Base-by-base conservation (phyloP, 2,329 filamentous ascomycete species). In the Rhinocladiella mackenziei region DNA sequence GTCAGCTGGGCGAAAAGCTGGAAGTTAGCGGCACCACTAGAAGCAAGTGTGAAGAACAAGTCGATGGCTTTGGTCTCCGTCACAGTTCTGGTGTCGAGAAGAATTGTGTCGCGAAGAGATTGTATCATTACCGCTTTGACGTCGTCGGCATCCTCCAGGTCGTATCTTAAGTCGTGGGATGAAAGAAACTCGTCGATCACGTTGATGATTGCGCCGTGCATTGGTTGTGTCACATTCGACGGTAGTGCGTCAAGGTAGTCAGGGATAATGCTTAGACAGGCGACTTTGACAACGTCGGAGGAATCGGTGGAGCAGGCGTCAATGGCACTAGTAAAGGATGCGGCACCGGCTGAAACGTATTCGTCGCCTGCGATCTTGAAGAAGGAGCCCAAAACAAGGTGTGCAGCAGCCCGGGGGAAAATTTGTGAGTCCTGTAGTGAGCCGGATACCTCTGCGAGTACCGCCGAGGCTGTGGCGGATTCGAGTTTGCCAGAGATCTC, bases 111-210 rank as follows among this genome's bases (percentile, higher is more conserved):
- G 39, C 88, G 80, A 3, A 97, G 73, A 1, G 89, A 85, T 65
- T 96, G 89, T 4, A 91, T 85, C 22, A 98, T 73, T 0, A 89
- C 91, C 10, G 94, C 86, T 55, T 96, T 81, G 42, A 97, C 77
- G 63, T 98, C 92, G 56, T 97, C 91, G 8, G 86, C 86, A 51
- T 96, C 89, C 42, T 85, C 81, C 35, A 94, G 76, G 13, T 96
- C 89, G 30, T 56, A 55, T 39, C 78, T 79, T 36, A 92, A 74
- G 58, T 96, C 89, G 62, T 91, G 89, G 11, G 77, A 72, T 32
- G 83, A 77, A 55, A 97, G 76, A 65, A 89, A 98, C 25, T 83
- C 74, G 1, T 77, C 77, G 29, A 87, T 72, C 15, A 80, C 73
- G 2, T 69, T 65, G 48, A 84, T 74, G 36, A 84, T 76, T 4